Percentiles rank a stretch among this genome's conserved stretches.
phyloP scores from a whole-genome alignment of 768 basidiomycete species.

The Cubamyces lactineus region DNA sequence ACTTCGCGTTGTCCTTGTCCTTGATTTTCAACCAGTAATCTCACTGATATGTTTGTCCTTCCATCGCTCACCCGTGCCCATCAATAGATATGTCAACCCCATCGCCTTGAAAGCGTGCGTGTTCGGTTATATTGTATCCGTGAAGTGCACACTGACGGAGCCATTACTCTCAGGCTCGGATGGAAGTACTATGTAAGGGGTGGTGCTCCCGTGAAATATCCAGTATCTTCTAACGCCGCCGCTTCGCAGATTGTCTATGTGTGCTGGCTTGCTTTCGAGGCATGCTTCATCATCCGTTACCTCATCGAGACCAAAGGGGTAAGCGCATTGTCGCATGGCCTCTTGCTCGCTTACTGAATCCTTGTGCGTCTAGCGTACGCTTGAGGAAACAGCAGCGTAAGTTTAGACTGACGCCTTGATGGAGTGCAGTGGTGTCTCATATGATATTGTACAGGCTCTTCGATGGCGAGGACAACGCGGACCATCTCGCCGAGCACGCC shows the following conservation, averaged over 20 bases:
- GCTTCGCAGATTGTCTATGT: slow-evolving; percentile 40
- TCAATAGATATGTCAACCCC: slow-evolving; percentile 42
- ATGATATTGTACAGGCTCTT: slow-evolving; percentile 30
- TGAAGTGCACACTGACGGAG: background rate
- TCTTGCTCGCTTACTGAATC: background rate
- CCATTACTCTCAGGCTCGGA: slow-evolving; percentile 30
- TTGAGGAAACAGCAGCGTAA: slow-evolving; percentile 40
- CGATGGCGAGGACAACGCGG: slow-evolving; percentile 36
- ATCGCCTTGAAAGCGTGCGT: slow-evolving; percentile 39
- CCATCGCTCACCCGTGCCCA: background rate
- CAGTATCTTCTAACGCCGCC: too few relatives aligned
- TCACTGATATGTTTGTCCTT: background rate
- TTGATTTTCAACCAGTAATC: slow-evolving; percentile 50
- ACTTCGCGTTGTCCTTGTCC: slow-evolving; percentile 47
- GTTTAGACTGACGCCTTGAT: slow-evolving; percentile 8
- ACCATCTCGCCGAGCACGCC: slow-evolving; percentile 26
- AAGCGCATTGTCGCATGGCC: background rate
- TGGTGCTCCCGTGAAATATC: too few relatives aligned
- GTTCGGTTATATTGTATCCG: background rate
- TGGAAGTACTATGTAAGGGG: slow-evolving; percentile 50
- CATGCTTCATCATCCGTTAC: slow-evolving; percentile 42
- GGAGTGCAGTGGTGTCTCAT: background rate
- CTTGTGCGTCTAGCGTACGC: slow-evolving; percentile 29
- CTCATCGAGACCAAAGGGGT: slow-evolving; percentile 45
- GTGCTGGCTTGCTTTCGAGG: slow-evolving; percentile 46